Base-by-base conservation (phyloP, 257 asterid species). In the Eucommia ulmoides region DNA sequence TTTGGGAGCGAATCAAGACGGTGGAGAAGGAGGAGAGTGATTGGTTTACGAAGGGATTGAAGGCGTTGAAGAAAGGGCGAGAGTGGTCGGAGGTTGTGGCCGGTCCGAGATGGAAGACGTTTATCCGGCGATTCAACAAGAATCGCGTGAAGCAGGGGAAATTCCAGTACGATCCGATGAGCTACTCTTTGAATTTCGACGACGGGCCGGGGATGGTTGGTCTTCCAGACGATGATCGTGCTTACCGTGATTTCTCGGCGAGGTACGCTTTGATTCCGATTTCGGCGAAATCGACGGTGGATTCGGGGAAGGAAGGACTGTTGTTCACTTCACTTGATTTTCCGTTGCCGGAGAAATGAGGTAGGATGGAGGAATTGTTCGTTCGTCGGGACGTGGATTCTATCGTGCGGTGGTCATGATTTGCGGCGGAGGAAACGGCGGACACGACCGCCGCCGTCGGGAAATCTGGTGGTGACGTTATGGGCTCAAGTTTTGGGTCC, bases 51-150 rank as follows among this genome's bases (percentile, higher is more conserved):
- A 59, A n/a, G n/a, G n/a, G n/a, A n/a, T n/a, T n/a, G n/a, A n/a
- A n/a, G n/a, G n/a, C n/a, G n/a, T n/a, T n/a, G 53, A 82, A 68
- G 69, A 80, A 80, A 65, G 68, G 66, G 22, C 65, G 94, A 41
- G 94, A 79, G 24, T 79, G 83, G 88, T 82, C 96, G 75, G 94
- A 82, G 70, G 63, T 85, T 42, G 91, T 68, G 19, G 96, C 96
- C 9, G 96, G 96, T 18, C 96, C 96, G 9, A 85, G 75, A 71
- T 85, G 96, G 96, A 85, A 85, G 79, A 85, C 96, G 33, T 82
- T 85, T 41, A 85, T 85, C 49, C 80, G 96, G 23, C 78, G 94
- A 35, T 67, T 82, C 54, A 85, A 82, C 50, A 63, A 64, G 65
- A 52, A 61, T 52, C 53, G 77, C 19, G 20, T 69, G 17, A 80